phyloP scores from a whole-genome alignment of 2,329 filamentous ascomycete genomes.

The Epichloe aotearoae region DNA sequence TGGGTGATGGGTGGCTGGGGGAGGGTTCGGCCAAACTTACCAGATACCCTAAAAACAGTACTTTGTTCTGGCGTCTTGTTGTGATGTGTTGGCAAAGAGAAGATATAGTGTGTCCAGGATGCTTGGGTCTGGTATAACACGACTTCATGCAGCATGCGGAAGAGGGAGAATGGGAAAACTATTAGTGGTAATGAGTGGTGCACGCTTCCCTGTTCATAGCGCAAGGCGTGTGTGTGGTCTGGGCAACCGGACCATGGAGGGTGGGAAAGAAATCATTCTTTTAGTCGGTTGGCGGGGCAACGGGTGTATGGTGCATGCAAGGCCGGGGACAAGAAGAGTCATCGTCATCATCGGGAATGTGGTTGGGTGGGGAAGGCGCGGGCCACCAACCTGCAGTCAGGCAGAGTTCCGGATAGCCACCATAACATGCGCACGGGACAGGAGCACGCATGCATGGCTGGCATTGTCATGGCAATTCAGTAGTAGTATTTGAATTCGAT shows the following conservation, averaged over 20 bases:
- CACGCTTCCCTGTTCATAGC: neutral
- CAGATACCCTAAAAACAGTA: neutral
- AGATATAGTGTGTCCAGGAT: neutral
- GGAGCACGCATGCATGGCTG: neutral
- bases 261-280: slow-evolving; percentile 9
- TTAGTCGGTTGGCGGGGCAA: slow-evolving; percentile 14
- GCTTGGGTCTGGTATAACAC: neutral
- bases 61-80: neutral
- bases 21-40: neutral
- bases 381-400: neutral
- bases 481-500: neutral
- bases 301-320: neutral
- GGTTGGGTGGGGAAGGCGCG: neutral
- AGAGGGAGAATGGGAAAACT: neutral
- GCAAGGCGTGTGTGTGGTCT: neutral
- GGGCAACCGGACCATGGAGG: slow-evolving; percentile 2
- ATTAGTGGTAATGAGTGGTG: neutral
- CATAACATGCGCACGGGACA: no score
- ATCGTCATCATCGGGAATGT: slow-evolving; percentile 2
- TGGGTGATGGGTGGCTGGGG: no score
- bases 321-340: neutral
- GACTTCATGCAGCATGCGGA: neutral
- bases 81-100: neutral
- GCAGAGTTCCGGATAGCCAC: neutral
- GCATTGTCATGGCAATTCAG: neutral